Base-by-base conservation (phyloP, 495 filamentous ascomycete species). In the Pyrenula massariospora region DNA sequence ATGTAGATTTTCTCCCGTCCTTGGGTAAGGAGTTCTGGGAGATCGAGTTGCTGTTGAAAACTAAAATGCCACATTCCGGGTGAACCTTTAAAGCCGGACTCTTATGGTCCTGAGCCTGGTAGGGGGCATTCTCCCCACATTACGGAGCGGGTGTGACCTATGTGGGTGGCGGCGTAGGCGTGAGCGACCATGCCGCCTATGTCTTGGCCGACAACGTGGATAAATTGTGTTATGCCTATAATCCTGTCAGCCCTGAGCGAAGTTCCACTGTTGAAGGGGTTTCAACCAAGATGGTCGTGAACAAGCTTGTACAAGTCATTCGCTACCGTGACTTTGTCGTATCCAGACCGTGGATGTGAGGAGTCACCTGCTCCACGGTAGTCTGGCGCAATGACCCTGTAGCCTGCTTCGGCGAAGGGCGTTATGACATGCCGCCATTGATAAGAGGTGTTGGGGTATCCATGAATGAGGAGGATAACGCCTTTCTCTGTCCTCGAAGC, bases 171-270 rank as follows among this genome's bases (percentile, higher is more conserved):
- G 2, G 64, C 72, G 57, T 73, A 70, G 1, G 70, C 66, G 48
- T 66, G 69, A 0, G 74, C 72, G 49, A 75, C 67, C 68, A 77
- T 73, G 23, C 70, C 72, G 1, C 73, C 73, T 55, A 76, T 75
- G 58, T 76, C 75, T 54, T 78, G 71, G 19, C 73, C 73, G 0
- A 75, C 67, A 1, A 77, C 55, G 48, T 76, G 74, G 8, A 75
- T 62, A 21, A 62, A 63, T 12, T 70, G 60, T 31, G 62, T 63
- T 58, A 75, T 69, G 10, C 56, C 57, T 1, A 73, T 19, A 56
- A 5, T 5, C 8, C 5, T 42, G n/a, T 42, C 5, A 42, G 31
- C 5, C 5, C 5, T 8, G 8, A 42, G 31, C 31, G 5, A 5
- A 5, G 5, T 42, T 42, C 31, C 31, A 42, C 15, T 42, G 5